These are phyloP conservation scores for Sesbania bispinosa DNA, from an alignment of 306 rosid species.

Conservation along the genomic window DNA sequence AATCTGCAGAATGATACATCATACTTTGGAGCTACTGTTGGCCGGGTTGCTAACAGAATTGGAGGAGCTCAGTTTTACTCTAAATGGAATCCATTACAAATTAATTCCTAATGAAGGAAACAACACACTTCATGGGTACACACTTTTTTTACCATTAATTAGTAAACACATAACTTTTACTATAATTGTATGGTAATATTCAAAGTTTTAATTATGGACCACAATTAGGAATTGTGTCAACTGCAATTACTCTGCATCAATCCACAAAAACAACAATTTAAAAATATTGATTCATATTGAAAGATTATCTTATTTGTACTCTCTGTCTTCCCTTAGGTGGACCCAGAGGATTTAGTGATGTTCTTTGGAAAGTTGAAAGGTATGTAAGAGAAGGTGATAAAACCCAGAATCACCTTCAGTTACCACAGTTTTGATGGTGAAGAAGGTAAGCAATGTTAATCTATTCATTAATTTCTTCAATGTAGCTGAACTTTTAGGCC, in stretches of 20 bases:
- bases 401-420: conserved; percentile 49
- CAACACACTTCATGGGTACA: conserved; percentile 61
- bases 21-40: conserved; percentile 54
- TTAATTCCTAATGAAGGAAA: conserved; percentile 55
- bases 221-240: too few species aligned
- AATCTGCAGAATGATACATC: conserved; percentile 50
- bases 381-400: conserved; percentile 28
- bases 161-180: too few species aligned
- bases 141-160: too few species aligned
- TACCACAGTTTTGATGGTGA: conserved; percentile 62
- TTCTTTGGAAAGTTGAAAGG: conserved; percentile 49
- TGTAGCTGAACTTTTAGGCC: neutral
- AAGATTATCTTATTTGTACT: too few species aligned
- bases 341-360: conserved; percentile 52
- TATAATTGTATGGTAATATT: too few species aligned
- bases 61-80: conserved; percentile 61
- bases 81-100: conserved; percentile 55
- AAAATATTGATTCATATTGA: too few species aligned
- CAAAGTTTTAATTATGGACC: too few species aligned
- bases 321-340: conserved; percentile 36
- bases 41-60: conserved; percentile 72
- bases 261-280: too few species aligned
- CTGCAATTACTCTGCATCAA: too few species aligned
- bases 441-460: conserved; percentile 45
- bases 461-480: neutral